Evolutionary conservation across 495 filamentous ascomycete genomes (phyloP).

Genomic region (Elasticomyces elasticus): DNA sequence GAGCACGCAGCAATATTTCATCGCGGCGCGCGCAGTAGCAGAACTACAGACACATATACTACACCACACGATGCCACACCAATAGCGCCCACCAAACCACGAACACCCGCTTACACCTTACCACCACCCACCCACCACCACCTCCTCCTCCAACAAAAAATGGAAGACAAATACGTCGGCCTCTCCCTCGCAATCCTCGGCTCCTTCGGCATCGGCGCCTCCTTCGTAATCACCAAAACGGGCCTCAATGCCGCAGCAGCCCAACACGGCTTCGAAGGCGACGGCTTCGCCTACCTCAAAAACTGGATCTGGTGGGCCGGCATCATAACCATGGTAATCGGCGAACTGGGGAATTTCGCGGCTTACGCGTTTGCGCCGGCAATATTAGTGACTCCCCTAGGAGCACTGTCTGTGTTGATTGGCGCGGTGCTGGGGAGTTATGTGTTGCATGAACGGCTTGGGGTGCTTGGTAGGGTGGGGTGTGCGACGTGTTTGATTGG

Average conservation of each 20-base stretch:
- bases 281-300: conserved; percentile 85
- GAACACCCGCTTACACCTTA: not conserved
- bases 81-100: not conserved
- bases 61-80: not conserved
- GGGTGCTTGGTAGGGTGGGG: conserved; percentile 80
- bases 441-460: conserved; percentile 80
- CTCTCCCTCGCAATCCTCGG: conserved; percentile 80
- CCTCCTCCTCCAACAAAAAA: conserved; percentile 11
- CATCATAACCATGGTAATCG: conserved; percentile 69
- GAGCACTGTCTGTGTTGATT: conserved; percentile 86
- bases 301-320: conserved; percentile 95
- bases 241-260: conserved; percentile 84
- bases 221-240: conserved; percentile 38
- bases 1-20: not conserved
- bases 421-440: conserved; percentile 89
- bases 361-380: conserved; percentile 97
- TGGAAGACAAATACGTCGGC: conserved; percentile 68
- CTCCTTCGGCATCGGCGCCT: conserved; percentile 75
- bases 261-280: conserved; percentile 89
- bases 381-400: conserved; percentile 89
- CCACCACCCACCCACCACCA: not conserved
- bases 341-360: conserved; percentile 91
- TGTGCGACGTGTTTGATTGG: conserved; percentile 94
- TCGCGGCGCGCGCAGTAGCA: not conserved
- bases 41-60: not conserved